A percentile compares a stretch with the other conserved stretches of the same genome.
phyloP scores from a whole-genome alignment of 305 asterid genomes.

The Solanum hybrid region DNA sequence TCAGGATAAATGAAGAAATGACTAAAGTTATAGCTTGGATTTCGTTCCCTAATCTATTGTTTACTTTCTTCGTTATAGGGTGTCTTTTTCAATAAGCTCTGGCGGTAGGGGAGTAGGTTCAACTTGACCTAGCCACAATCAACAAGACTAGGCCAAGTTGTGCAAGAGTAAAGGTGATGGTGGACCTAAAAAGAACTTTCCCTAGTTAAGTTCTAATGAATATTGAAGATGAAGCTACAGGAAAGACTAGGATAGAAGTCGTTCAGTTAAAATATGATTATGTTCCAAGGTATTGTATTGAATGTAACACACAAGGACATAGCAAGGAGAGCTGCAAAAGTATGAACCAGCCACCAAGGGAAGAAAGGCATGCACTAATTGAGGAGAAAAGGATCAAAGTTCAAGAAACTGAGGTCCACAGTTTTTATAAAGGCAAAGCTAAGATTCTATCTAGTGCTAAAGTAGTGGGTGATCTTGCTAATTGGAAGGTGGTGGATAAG shows the following conservation, averaged over 20 bases:
- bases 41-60: neutral
- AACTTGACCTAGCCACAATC: neutral
- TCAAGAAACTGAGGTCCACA: neutral
- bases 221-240: neutral
- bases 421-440: neutral
- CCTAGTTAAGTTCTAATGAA: neutral
- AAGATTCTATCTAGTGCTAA: neutral
- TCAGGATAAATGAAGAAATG: neutral
- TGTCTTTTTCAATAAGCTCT: neutral
- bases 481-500: neutral
- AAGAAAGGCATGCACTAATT: neutral
- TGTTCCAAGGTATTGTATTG: neutral
- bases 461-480: neutral
- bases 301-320: neutral
- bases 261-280: neutral
- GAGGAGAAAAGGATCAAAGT: neutral
- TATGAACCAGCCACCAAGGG: neutral
- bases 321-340: neutral
- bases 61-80: neutral
- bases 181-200: neutral
- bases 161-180: neutral
- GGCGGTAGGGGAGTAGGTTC: neutral
- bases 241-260: neutral
- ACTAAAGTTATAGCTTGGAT: neutral
- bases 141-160: neutral